Conservation (phyloP, 176 grass and related monocot species). For the Ampelocalamus luodianensis region DNA sequence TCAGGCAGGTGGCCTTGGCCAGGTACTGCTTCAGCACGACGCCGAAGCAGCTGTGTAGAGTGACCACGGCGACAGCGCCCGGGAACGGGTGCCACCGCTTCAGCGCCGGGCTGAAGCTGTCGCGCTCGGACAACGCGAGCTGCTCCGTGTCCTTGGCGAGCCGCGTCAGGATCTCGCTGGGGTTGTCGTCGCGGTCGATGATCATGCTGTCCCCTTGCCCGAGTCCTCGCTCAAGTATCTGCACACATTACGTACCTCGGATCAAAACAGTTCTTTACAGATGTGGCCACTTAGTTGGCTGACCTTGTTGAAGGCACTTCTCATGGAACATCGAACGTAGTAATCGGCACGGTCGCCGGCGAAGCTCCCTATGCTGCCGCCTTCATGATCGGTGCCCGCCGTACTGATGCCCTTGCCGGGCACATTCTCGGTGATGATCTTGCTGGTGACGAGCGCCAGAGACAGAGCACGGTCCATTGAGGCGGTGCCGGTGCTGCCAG, state of each 20-base stretch:
- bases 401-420: constrained; percentile 16
- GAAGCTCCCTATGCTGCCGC: constrained; percentile 26
- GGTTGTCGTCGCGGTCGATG: constrained; percentile 46
- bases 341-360: constrained; percentile 50
- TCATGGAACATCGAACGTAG: constrained; percentile 81
- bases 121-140: constrained; percentile 61
- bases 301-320: constrained; percentile 82
- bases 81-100: constrained; percentile 70
- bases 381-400: background rate
- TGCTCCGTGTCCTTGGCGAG: constrained; percentile 71
- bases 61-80: constrained; percentile 51
- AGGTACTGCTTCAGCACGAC: constrained; percentile 83
- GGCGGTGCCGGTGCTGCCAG: background rate
- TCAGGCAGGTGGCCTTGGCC: constrained; percentile 57
- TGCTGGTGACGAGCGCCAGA: constrained; percentile 53
- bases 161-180: constrained; percentile 57
- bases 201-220: constrained; percentile 53
- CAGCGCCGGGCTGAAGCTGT: constrained; percentile 59
- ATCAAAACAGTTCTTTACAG: background rate
- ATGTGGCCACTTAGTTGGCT: background rate
- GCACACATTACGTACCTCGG: background rate
- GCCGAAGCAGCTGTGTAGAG: constrained; percentile 80
- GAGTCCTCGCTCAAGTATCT: constrained; percentile 76
- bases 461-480: constrained; percentile 64
- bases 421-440: constrained; percentile 59